Evolutionary conservation across 2,329 filamentous ascomycete genomes (phyloP).

Genomic region (Colletotrichum tanaceti): DNA sequence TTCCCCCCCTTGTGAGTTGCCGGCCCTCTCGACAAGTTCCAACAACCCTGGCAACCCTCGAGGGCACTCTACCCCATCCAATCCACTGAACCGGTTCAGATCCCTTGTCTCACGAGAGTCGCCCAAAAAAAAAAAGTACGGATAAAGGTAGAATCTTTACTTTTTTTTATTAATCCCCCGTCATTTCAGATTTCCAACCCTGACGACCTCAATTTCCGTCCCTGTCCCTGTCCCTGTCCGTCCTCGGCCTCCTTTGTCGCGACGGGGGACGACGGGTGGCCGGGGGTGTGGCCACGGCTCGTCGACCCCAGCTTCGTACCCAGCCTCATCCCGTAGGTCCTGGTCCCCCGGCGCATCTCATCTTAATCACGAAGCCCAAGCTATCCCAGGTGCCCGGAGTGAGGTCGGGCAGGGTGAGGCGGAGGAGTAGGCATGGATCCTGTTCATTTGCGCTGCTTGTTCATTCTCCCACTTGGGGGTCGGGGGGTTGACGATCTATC

Average conservation of each 20-base stretch:
- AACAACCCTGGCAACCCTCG: neutral
- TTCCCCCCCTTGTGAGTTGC: conserved; percentile 9
- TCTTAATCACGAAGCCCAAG: conserved; percentile 28
- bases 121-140: too few species aligned
- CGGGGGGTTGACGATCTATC: neutral
- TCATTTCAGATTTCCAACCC: conserved; percentile 11
- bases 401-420: conserved; percentile 29
- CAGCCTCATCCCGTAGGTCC: conserved; percentile 3
- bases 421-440: conserved; percentile 28
- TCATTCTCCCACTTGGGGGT: conserved; percentile 15
- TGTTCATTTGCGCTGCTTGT: conserved; percentile 31
- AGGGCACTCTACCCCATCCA: conserved; percentile 8
- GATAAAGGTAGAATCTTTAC: neutral
- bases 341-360: conserved; percentile 24
- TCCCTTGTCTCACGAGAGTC: conserved; percentile 8
- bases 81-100: conserved; percentile 26
- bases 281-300: neutral
- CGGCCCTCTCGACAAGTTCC: too few species aligned
- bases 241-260: conserved; percentile 31
- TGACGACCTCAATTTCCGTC: conserved; percentile 10
- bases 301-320: neutral
- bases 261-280: neutral
- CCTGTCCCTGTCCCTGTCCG: conserved; percentile 5
- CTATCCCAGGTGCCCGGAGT: conserved; percentile 32
- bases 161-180: neutral